These are phyloP conservation scores for Rhodamnia rubescens DNA, from an alignment of 345 rosid species.

Conservation along the genomic window DNA sequence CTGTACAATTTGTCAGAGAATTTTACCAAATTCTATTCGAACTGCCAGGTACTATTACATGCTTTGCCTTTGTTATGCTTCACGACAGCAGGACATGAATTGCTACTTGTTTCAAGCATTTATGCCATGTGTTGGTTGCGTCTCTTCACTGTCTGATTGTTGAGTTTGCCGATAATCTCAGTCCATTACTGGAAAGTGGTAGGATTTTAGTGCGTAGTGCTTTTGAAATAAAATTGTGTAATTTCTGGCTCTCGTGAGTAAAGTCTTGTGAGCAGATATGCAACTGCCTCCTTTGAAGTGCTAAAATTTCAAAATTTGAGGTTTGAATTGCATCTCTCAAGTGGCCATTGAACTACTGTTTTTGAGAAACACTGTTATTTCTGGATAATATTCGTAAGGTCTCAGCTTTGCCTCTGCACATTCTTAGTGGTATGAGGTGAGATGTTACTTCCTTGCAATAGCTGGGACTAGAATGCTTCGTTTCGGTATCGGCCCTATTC, in stretches of 20 bases:
- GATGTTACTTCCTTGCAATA: not conserved
- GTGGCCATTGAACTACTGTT: not conserved
- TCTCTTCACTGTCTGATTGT: not conserved
- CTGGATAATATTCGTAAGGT: not conserved
- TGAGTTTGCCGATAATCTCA: not conserved
- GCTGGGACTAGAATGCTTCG: not conserved
- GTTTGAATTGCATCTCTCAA: not conserved
- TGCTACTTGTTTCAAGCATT: not conserved
- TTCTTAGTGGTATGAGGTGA: not conserved
- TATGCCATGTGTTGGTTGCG: not conserved
- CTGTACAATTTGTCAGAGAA: slow-evolving; percentile 63
- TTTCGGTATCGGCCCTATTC: not conserved
- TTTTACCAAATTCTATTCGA: slow-evolving; percentile 66
- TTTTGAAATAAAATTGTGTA: not conserved
- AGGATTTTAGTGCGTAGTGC: not conserved
- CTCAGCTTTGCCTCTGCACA: not conserved
- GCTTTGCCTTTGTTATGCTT: not conserved
- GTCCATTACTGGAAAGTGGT: not conserved
- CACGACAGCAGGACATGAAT: not conserved
- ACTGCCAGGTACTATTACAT: slow-evolving; percentile 46
- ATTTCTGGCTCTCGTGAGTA: not conserved
- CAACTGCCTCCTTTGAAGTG: not conserved
- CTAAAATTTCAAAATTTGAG: not conserved
- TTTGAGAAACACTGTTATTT: not conserved
- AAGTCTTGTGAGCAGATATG: not conserved